Base-by-base conservation (phyloP, 495 filamentous ascomycete genomes). In the Choiromyces venosus region DNA sequence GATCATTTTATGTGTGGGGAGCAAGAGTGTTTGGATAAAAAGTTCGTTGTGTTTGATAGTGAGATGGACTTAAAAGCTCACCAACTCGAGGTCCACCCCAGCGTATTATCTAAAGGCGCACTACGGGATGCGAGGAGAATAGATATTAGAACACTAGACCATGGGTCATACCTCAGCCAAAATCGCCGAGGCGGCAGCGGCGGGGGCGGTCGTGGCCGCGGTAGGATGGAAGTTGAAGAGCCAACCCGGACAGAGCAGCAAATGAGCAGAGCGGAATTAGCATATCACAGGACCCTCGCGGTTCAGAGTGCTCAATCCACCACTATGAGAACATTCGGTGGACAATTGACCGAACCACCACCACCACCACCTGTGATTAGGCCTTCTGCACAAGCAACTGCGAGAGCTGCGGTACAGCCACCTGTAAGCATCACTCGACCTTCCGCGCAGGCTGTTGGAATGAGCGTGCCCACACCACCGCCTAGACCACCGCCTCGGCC, bases 31-130 rank as follows among this genome's bases (percentile, higher is more conserved):
- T 78, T 93, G 80, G 95, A 98, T 73, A 97, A 97, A 87, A 98
- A 97, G 82, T 97, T 97, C 78, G 89, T 97, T n/a, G 96, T 97
- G 1, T 99, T 99, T 74, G 92, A 91, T 66, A 92, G 93, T 0
- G 91, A 96, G 78, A 90, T 99, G 85, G 95, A 98, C 82, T 82
- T 99, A 38, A 96, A 97, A 80, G 93, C 88, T 18, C 93, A 96
- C 82, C 91, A 93, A 77, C 81, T 96, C 9, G 89, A 92, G 80
- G 84, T 84, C 16, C 93, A 96, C 82, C 91, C 91, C 0, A 88
- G 91, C 71, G 89, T 89, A 3, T 81, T 95, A 18, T 89, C 92
- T 9, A 97, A 97, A 77, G 93, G 93, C 79, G 91, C 91, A 10
- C 86, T 92, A 69, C 87, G 93, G 74, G 95, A 97, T 80, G 93